Evolutionary conservation across 805 yeast genomes (phyloP), one percentile per base, ranked within the genome.

Genomic region (Soucietia sequanensis): DNA sequence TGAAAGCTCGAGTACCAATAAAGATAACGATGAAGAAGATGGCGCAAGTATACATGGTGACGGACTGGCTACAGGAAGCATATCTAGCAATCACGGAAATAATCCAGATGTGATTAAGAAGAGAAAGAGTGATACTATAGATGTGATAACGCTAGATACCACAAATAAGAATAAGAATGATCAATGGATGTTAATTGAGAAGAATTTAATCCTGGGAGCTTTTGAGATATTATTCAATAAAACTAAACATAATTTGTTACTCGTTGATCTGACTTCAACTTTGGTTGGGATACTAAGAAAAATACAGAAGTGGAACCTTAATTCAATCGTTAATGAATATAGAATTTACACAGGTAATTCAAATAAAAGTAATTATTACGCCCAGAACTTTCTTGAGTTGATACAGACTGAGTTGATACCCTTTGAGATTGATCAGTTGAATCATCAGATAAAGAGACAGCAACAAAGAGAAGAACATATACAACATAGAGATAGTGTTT

Each of bases 241-340:
- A 17, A 66, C 63, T 23, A 73, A 81, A 44, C 80, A 83, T 49
- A 89, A 89, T 34, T 56, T 85, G 4, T 63, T 91, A 29, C 57
- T 91, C 10, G 78, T 93, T 15, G 98, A 93, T 53, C 76, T 84
- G 24, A 81, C 90, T 5, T 81, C 84, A 39, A 78, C 93, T 9
- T 70, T 90, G 13, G 76, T 88, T 8, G 96, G 97, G 0, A 68
- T 90, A 2, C 61, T 93, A 22, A 68, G 99, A 33, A 81, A 83
- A 54, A 68, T 90, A 25, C 93, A 87, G 58, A 84, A 84, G 60
- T 91, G 97, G 98, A 82, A 80, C 47, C 83, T 84, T 53, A 78
- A 90, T 16, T 81, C 95, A 13, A 78, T 91, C 4, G 75, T 89
- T 15, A 83, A 82, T 48, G 98, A 91, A 56, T 93, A 88, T 59